These are phyloP conservation scores for Amanita exitialis DNA, from an alignment of 768 basidiomycete species.

Conservation along the genomic window DNA sequence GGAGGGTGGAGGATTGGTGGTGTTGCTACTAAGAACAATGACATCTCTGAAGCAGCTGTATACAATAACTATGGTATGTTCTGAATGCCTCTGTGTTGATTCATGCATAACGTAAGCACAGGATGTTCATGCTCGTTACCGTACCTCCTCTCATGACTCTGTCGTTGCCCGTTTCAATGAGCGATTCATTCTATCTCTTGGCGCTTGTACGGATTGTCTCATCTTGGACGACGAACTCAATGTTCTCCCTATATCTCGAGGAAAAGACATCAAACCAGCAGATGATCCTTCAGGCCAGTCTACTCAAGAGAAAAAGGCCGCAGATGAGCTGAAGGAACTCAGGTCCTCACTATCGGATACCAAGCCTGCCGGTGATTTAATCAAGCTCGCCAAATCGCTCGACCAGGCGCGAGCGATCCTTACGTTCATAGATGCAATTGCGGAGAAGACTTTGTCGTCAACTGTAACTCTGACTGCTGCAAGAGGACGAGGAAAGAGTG, in stretches of 20 bases:
- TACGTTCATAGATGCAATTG: conserved; percentile 90
- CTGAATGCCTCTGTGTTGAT: not conserved
- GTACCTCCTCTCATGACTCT: conserved; percentile 83
- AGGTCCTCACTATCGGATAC: conserved; percentile 72
- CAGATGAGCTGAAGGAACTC: conserved; percentile 66
- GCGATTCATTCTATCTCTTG: conserved; percentile 94
- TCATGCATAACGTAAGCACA: conserved; percentile 18
- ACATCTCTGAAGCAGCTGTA: conserved; percentile 85
- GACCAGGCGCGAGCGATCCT: conserved; percentile 94
- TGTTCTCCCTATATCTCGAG: conserved; percentile 90
- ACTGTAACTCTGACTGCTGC: conserved; percentile 93
- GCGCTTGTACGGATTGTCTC: conserved; percentile 85
- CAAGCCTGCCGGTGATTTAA: conserved; percentile 80
- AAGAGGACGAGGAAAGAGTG: conserved; percentile 94
- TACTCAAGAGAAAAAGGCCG: conserved; percentile 20
- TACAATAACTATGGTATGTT: conserved; percentile 69
- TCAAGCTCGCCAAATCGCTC: conserved; percentile 83
- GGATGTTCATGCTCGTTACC: conserved; percentile 94
- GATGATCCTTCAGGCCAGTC: conserved; percentile 26
- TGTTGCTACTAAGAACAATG: conserved; percentile 92
- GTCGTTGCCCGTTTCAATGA: conserved; percentile 97
- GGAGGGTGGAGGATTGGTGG: conserved; percentile 86
- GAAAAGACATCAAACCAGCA: conserved; percentile 80
- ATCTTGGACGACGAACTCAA: conserved; percentile 97
- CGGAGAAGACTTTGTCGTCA: conserved; percentile 87